phyloP scores from a whole-genome alignment of 495 filamentous ascomycete genomes.

The Penicillium robsamsonii region DNA sequence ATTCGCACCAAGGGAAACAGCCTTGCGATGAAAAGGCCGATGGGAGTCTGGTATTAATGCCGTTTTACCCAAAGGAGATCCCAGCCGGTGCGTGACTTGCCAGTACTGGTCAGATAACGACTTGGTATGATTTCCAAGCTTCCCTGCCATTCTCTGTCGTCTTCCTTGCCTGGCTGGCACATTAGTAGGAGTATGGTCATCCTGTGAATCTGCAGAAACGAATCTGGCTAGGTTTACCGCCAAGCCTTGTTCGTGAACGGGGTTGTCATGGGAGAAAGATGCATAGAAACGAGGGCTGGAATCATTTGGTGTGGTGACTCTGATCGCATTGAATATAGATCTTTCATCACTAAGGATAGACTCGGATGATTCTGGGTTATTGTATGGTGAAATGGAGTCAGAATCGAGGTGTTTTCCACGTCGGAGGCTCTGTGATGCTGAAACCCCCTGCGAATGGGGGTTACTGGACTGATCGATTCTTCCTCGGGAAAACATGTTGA shows the following conservation, averaged over 20 bases:
- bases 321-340: slow-evolving; percentile 44
- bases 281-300: slow-evolving; percentile 12
- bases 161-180: background rate
- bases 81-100: slow-evolving; percentile 1
- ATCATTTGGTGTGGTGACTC: slow-evolving; percentile 25
- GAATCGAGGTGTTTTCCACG: slow-evolving; percentile 15
- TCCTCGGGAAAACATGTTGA: slow-evolving; percentile 12
- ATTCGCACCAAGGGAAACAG: slow-evolving; percentile 24
- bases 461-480: slow-evolving; percentile 5
- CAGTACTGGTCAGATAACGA: slow-evolving; percentile 20
- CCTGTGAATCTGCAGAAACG: slow-evolving; percentile 15
- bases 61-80: background rate
- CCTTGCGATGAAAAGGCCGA: slow-evolving; percentile 19
- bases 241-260: slow-evolving; percentile 26
- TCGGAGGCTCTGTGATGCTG: slow-evolving; percentile 9
- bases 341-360: slow-evolving; percentile 39
- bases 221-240: slow-evolving; percentile 39
- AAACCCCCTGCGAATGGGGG: slow-evolving; percentile 12
- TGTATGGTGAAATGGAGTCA: slow-evolving; percentile 12
- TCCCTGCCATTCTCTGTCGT: slow-evolving; percentile 5
- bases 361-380: slow-evolving; percentile 34
- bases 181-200: slow-evolving; percentile 1
- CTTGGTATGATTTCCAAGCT: slow-evolving; percentile 15
- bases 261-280: slow-evolving; percentile 11
- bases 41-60: background rate